phyloP scores from a whole-genome alignment of 768 basidiomycete species.

The Phlebiopsis flavidoalba region DNA sequence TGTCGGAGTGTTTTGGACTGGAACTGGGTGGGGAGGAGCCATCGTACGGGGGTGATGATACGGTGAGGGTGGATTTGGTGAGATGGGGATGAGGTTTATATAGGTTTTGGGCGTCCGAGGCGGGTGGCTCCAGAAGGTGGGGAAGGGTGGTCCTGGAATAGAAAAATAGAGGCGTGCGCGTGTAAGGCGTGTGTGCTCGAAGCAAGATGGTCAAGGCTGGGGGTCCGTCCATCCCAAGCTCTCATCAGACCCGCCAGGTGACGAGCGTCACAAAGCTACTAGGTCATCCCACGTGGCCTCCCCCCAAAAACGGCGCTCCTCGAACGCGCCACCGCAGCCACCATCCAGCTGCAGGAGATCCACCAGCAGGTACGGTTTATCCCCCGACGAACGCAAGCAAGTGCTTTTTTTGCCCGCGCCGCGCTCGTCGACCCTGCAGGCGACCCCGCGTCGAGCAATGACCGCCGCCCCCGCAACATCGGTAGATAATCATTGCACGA shows the following conservation, averaged over 20 bases:
- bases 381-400: background rate
- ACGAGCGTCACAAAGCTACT: background rate
- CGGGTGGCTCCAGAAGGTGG: background rate
- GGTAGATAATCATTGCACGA: background rate
- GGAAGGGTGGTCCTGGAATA: background rate
- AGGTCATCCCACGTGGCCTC: slow-evolving; percentile 1
- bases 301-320: background rate
- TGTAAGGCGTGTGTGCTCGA: background rate
- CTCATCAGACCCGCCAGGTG: slow-evolving; percentile 3
- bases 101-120: slow-evolving; percentile 6
- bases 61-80: slow-evolving; percentile 12
- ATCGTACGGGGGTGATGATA: slow-evolving; percentile 32
- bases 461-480: background rate
- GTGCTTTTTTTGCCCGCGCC: background rate
- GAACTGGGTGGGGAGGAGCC: slow-evolving; percentile 50
- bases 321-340: background rate
- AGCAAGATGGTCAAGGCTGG: background rate
- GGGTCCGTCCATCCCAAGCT: slow-evolving; percentile 4
- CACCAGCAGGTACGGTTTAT: background rate
- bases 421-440: background rate
- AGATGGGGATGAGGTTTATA: slow-evolving; percentile 18
- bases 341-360: too few relatives aligned
- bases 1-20: slow-evolving; percentile 59
- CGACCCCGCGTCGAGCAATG: background rate
- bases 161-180: background rate